These are phyloP conservation scores for Discostella pseudostelligera DNA, from an alignment of 108 stramenopile genomes.

Conservation along the genomic window DNA sequence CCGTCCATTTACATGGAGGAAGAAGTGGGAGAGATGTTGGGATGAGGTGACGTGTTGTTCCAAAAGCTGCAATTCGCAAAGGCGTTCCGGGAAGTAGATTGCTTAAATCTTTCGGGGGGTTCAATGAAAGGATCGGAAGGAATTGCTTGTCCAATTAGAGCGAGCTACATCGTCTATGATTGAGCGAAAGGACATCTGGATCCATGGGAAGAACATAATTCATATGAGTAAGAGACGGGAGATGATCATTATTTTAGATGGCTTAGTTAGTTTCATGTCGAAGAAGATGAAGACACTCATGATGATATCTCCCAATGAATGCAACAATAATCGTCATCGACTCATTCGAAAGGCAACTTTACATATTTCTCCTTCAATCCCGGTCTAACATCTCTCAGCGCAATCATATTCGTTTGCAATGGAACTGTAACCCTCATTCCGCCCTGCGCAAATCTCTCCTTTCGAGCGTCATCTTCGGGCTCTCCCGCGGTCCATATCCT, in stretches of 20 bases:
- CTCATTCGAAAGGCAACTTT: conserved; percentile 55
- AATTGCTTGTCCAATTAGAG: too few relatives aligned
- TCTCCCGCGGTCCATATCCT: conserved; percentile 75
- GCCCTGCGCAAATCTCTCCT: conserved; percentile 49
- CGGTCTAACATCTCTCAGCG: conserved; percentile 48
- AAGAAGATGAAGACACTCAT: too few relatives aligned
- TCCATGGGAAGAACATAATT: too few relatives aligned
- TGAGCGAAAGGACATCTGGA: too few relatives aligned
- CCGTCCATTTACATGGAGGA: conserved; percentile 66
- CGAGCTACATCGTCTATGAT: too few relatives aligned
- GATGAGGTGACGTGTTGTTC: conserved; percentile 66
- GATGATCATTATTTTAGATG: too few relatives aligned
- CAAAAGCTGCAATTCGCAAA: conserved; percentile 53
- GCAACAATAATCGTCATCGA: too few relatives aligned
- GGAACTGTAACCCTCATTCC: conserved; percentile 54
- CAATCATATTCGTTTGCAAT: conserved; percentile 58
- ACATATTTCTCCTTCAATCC: conserved; percentile 56
- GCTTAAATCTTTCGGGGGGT: neutral
- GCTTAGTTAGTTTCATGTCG: too few relatives aligned
- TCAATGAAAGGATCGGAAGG: neutral
- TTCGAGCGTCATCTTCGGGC: conserved; percentile 56
- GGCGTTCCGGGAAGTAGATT: conserved; percentile 12
- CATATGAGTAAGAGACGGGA: too few relatives aligned
- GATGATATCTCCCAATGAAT: too few relatives aligned
- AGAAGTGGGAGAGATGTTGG: conserved; percentile 89